Evolutionary conservation across 2,329 filamentous ascomycete species (phyloP), one percentile per base, ranked within the genome.

Genomic region (Fusarium sp.): DNA sequence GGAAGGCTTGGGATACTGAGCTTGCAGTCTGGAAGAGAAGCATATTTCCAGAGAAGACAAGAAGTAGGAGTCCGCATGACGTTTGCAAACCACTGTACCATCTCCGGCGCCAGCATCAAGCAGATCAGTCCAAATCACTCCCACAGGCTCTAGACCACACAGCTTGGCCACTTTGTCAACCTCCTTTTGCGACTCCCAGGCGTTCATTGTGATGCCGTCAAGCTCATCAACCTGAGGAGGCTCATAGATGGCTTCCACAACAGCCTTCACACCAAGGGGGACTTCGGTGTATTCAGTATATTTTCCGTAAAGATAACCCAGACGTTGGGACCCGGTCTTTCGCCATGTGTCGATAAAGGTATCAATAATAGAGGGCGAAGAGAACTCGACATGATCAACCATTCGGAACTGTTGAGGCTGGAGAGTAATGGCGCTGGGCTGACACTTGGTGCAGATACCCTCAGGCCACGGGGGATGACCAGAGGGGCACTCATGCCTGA

Each of bases 351-450:
- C 91, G 71, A 99, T 90, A 61, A 98, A 90, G n/a, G 89, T 90
- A 79, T 99, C 93, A 75, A 98, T 93, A 37, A 98, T 89, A 58
- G 90, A 87, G 6, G 94, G 91, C 2, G 93, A 91, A 3, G 95
- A 91, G 79, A 99, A 98, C 81, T 99, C 97, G 70, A 99, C 96
- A 80, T 99, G 96, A 77, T 99, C 96, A 6, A 99, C 95, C 93
- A 96, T 98, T 55, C 96, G 93, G 80, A 95, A 99, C 23, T 92
- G 87, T 81, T 99, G 96, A 8, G 94, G 94, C 78, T 98, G 95
- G 57, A 99, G 84, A 14, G 94, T 97, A 78, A 99, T 99, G 60
- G 96, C 95, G 71, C 95, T 97, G 11, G 96, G 96, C 79, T 99
- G 97, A 76, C 96, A 99, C 80, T 98, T 99, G 64, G 93, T 97